Base-by-base conservation (phyloP, 2,329 filamentous ascomycete genomes). In the Dryadomyces sulphureus region DNA sequence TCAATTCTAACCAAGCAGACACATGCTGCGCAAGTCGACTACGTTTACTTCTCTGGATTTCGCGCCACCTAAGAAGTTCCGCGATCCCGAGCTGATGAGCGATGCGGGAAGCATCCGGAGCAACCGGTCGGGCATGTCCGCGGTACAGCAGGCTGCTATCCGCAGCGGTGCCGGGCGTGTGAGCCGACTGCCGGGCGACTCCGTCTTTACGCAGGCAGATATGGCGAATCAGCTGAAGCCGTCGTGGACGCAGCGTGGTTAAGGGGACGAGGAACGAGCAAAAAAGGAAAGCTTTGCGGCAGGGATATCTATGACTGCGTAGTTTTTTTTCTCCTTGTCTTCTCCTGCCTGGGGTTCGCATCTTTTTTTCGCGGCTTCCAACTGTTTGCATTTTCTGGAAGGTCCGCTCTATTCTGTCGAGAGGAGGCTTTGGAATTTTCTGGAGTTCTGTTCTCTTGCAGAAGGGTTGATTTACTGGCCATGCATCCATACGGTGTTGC, bases 81-180 rank as follows among this genome's bases (percentile, higher is more conserved):
- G 73, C 61, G 75, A 82, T 24, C 58, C 60, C 4, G 75, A 79
- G 49, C 65, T 56, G 35, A 72, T 71, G 67, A 83, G 78, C 54
- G 79, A 84, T 49, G 69, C 78, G 1, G 79, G 79, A 47, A 81
- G 77, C 56, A 79, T 83, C 54, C 65, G 68, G 48, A 85, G 84
- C 62, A 86, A 85, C 66, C 74, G 78, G 43, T 86, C 79, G 38
- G 87, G 84, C 43, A 79, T 94, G 55, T 93, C 86, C 5, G 70
- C 77, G 4, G 65, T 72, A 44, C 76, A 88, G 57, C 65, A 77
- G 44, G 68, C 78, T 50, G 82, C 85, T 55, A 79, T 94, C 55
- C 84, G 88, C 53, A 75, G 68, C 48, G 89, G 89, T 53, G 88
- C 87, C 40, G 90, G 93, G 57, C 84, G 89, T 51, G 77, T 95